These are phyloP conservation scores for Pseudogymnoascus sp. DNA, from an alignment of 2,329 filamentous ascomycete species.

Conservation along the genomic window DNA sequence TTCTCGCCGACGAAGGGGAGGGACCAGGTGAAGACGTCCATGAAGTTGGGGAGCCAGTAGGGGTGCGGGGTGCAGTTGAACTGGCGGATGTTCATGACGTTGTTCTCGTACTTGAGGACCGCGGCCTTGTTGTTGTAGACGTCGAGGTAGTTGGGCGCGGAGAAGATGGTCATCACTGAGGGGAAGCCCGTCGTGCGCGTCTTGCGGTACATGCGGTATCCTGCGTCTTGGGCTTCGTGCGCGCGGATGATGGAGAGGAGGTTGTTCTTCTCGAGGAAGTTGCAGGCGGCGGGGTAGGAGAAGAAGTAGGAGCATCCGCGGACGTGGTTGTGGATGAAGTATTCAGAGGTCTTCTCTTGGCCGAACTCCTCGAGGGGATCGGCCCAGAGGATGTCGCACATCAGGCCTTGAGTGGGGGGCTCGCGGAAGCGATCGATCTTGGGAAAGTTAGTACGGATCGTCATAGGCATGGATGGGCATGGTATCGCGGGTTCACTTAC, in stretches of 20 bases:
- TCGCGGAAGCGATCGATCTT: conserved; percentile 99
- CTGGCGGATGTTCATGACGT: conserved; percentile 99
- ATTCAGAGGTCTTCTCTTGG: conserved; percentile 96
- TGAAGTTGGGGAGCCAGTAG: conserved; percentile 99
- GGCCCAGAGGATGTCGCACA: conserved; percentile 99
- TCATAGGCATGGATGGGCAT: not conserved
- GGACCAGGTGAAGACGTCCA: conserved; percentile 99
- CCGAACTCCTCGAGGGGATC: conserved; percentile 97
- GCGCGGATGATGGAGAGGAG: conserved; percentile 93
- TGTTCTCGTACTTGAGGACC: conserved; percentile 98
- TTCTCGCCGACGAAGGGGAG: conserved; percentile 98
- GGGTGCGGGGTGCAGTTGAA: conserved; percentile 99
- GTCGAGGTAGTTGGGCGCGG: conserved; percentile 95
- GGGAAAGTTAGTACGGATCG: conserved; percentile 11
- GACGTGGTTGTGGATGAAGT: conserved; percentile 96
- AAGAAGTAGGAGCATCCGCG: conserved; percentile 99
- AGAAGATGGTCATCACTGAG: conserved; percentile 99
- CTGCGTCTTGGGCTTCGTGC: conserved; percentile 96
- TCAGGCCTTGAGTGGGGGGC: conserved; percentile 91
- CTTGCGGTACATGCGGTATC: conserved; percentile 98
- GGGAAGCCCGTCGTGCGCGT: conserved; percentile 96
- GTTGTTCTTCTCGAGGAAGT: conserved; percentile 98
- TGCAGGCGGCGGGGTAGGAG: conserved; percentile 93
- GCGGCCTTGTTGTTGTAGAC: conserved; percentile 99
- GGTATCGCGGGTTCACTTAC: conserved; percentile 44